Conservation (phyloP, 1,284 basidiomycete species). For the Cutaneotrichosporon sp. region DNA sequence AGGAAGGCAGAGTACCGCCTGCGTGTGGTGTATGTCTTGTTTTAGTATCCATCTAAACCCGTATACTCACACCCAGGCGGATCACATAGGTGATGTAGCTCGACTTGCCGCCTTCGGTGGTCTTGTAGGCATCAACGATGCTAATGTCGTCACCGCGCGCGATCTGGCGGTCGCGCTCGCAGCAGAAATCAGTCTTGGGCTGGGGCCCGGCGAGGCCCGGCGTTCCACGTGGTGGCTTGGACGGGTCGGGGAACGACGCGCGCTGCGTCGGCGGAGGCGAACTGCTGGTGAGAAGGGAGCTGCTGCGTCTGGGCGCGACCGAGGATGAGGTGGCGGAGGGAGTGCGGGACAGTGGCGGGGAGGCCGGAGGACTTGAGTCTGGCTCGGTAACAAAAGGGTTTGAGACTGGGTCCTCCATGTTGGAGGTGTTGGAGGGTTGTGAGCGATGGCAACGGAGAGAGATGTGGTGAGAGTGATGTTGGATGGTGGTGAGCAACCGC, state of each 20-base stretch:
- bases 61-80: slow-evolving; percentile 71
- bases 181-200: slow-evolving; percentile 49
- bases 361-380: slow-evolving; percentile 9
- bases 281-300: slow-evolving; percentile 27
- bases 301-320: not conserved
- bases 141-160: slow-evolving; percentile 46
- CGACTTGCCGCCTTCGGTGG: slow-evolving; percentile 75
- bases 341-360: slow-evolving; percentile 19
- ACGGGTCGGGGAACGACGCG: slow-evolving; percentile 49
- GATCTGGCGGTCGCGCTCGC: slow-evolving; percentile 49
- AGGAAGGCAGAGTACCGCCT: slow-evolving; percentile 98
- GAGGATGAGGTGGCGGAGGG: slow-evolving; percentile 21
- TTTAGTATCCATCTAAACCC: not conserved
- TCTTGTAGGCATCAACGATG: slow-evolving; percentile 94
- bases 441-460: not conserved
- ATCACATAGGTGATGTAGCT: slow-evolving; percentile 96
- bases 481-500: not conserved
- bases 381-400: slow-evolving; percentile 27
- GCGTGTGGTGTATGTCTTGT: slow-evolving; percentile 73
- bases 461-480: not conserved
- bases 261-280: slow-evolving; percentile 51
- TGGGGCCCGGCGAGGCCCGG: slow-evolving; percentile 43
- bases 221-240: slow-evolving; percentile 38
- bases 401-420: slow-evolving; percentile 26
- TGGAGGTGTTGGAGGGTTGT: not conserved